A percentile compares a stretch with the other conserved stretches of the same genome.
Evolutionary conservation across 73 alveolate species (phyloP).

Genomic region (Paramecium biaurelia): DNA sequence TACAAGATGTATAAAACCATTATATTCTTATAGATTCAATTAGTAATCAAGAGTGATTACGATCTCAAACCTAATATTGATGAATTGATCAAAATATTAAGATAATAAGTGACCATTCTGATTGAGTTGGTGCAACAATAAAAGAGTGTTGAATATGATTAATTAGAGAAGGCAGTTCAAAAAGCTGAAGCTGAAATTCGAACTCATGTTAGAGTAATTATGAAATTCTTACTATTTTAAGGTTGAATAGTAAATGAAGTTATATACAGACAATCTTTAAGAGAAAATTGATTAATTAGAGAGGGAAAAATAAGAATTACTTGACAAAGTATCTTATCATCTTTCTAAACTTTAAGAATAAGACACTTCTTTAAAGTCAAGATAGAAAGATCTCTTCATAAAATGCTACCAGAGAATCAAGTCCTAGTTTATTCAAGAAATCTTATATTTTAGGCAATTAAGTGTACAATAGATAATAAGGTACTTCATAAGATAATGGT

Average conservation of each 20-base stretch:
- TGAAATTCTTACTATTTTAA: neutral
- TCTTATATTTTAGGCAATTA: neutral
- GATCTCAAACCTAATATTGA: neutral
- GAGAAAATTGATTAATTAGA: neutral
- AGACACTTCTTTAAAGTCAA: neutral
- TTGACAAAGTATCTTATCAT: neutral
- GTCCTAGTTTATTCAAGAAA: conserved; percentile 28
- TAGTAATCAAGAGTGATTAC: neutral
- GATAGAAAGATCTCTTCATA: neutral
- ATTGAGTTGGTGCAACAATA: neutral
- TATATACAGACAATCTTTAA: neutral
- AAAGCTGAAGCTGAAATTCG: conserved; percentile 35
- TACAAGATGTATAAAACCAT: neutral
- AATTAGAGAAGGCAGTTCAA: neutral
- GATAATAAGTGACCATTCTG: neutral
- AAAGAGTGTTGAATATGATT: conserved; percentile 13
- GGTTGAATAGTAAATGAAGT: neutral
- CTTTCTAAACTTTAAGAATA: neutral
- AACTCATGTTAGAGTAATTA: neutral
- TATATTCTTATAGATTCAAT: neutral
- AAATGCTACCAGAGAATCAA: neutral
- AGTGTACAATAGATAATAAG: neutral
- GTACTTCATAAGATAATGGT: neutral
- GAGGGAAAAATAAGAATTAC: neutral
- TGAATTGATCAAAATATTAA: neutral